Conservation (phyloP, 495 filamentous ascomycete genomes). For the Tuber umbilicatum region DNA sequence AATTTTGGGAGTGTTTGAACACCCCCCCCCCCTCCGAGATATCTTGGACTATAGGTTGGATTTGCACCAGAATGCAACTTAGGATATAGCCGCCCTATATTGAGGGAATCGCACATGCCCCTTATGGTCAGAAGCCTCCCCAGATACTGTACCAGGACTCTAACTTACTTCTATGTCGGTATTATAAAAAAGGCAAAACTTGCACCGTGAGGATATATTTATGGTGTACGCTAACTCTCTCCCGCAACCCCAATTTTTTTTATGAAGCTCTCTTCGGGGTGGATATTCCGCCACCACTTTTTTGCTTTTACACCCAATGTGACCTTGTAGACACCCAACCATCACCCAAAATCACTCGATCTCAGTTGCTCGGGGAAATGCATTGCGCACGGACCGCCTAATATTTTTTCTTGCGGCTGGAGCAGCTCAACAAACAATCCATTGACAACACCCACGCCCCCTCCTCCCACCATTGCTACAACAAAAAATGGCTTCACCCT, state of each 20-base stretch:
- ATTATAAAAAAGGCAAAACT: neutral
- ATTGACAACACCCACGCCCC: neutral
- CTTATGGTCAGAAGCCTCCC: neutral
- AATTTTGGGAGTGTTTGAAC: neutral
- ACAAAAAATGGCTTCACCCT: neutral
- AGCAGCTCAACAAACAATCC: neutral
- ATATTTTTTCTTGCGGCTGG: neutral
- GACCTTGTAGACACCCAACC: neutral
- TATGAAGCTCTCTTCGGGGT: neutral
- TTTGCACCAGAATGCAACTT: neutral
- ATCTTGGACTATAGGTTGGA: too few relatives aligned
- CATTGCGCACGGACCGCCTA: neutral
- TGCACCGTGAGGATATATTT: neutral
- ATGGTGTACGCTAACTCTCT: neutral
- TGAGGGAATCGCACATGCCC: neutral
- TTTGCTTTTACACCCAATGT: neutral
- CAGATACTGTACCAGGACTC: neutral
- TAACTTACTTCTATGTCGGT: neutral
- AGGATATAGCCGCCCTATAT: neutral
- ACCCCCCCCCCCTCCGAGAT: too few relatives aligned
- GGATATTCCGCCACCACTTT: neutral
- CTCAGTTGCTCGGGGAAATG: neutral
- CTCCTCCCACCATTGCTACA: neutral
- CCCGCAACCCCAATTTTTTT: neutral
- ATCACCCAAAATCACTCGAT: neutral